These are phyloP conservation scores for Lactifluus pinguis DNA, from an alignment of 768 basidiomycete species.

Conservation along the genomic window DNA sequence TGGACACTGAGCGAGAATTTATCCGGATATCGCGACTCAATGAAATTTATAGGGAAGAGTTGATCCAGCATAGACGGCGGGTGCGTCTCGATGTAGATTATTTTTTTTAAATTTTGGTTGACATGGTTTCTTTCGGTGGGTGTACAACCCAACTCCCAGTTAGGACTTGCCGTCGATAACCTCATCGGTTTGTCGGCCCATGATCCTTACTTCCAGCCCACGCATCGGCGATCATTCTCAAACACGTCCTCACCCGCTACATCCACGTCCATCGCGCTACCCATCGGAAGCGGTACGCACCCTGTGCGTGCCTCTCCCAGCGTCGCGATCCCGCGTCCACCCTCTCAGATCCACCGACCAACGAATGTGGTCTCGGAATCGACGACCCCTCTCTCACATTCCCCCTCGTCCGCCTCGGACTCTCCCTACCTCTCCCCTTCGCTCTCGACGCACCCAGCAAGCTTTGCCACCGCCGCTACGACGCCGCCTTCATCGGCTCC, in stretches of 20 bases:
- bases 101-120: no score
- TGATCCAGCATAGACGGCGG: conserved; percentile 66
- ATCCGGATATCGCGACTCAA: conserved; percentile 66
- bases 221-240: conserved; percentile 47
- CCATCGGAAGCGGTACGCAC: conserved; percentile 15
- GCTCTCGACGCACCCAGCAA: conserved; percentile 43
- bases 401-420: conserved; percentile 43
- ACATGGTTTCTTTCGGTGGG: background rate
- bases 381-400: conserved; percentile 58
- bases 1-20: conserved; percentile 71
- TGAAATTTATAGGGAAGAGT: conserved; percentile 77
- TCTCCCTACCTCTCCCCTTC: conserved; percentile 50
- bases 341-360: conserved; percentile 54
- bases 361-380: conserved; percentile 38
- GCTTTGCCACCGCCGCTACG: conserved; percentile 55
- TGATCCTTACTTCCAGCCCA: conserved; percentile 66
- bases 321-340: conserved; percentile 72
- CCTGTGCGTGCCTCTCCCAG: conserved; percentile 30
- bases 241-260: conserved; percentile 38
- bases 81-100: conserved; percentile 34
- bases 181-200: conserved; percentile 55
- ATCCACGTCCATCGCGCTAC: conserved; percentile 34
- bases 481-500: conserved; percentile 65
- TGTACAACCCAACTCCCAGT: conserved; percentile 29
- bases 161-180: conserved; percentile 71